Conservation (phyloP, 805 yeast species). For the Nakazawaea peltata region DNA sequence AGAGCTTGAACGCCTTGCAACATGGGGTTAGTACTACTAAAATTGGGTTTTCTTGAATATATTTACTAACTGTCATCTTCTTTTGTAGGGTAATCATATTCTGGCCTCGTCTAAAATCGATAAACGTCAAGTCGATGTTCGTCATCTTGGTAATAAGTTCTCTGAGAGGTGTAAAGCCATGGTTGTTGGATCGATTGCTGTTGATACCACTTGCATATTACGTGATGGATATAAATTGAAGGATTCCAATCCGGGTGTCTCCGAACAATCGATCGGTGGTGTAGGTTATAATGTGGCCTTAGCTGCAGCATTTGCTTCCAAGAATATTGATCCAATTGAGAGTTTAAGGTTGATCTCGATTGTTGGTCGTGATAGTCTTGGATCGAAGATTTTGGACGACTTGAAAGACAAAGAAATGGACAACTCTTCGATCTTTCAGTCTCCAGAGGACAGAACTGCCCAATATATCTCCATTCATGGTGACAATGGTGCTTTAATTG, state of each 20-base stretch:
- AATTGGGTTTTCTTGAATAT: too few species aligned
- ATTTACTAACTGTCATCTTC: too few species aligned
- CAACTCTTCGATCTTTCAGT: slow-evolving; percentile 30
- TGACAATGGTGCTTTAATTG: slow-evolving; percentile 48
- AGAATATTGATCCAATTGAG: slow-evolving; percentile 14
- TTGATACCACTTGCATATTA: slow-evolving; percentile 58
- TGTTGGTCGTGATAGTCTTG: slow-evolving; percentile 54
- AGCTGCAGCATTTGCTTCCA: slow-evolving; percentile 39
- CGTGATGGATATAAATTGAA: slow-evolving; percentile 22
- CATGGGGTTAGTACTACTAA: slow-evolving; percentile 7
- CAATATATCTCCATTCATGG: slow-evolving; percentile 65
- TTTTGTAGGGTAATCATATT: too few species aligned
- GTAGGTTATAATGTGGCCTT: slow-evolving; percentile 74
- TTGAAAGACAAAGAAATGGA: slow-evolving; percentile 23
- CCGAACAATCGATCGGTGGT: slow-evolving; percentile 62
- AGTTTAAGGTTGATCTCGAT: slow-evolving; percentile 40
- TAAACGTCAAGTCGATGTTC: too few species aligned
- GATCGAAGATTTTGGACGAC: slow-evolving; percentile 27
- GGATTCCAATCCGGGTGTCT: slow-evolving; percentile 72
- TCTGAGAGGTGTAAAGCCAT: too few species aligned
- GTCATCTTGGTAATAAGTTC: too few species aligned
- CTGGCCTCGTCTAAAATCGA: slow-evolving; percentile 5
- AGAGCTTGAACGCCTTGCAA: slow-evolving; percentile 33
- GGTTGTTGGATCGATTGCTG: slow-evolving; percentile 70
- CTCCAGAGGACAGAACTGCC: slow-evolving; percentile 38